Evolutionary conservation across 441 rosid species (phyloP), one percentile per base, ranked within the genome.

Genomic region (Arabidopsis lyrata): DNA sequence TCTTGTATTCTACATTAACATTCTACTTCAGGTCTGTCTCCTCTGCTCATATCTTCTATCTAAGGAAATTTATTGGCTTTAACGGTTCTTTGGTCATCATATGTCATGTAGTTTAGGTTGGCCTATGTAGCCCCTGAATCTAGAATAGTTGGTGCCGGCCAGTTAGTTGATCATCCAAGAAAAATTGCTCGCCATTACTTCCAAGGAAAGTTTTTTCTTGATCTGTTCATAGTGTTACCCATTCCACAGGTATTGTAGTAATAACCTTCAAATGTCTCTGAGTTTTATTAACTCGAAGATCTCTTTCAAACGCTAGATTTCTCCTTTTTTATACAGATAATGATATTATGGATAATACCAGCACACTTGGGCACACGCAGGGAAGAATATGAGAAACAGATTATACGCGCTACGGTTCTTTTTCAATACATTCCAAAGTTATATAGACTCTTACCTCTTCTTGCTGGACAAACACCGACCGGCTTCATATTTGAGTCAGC

Each of bases 401-500:
- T 87, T 24, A 67, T 92, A 78, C 86, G 90, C 0, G 73, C 68
- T 1, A 83, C 82, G 9, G 78, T 95, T 76, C 86, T 92, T 63
- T 34, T 83, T 66, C 97, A 95, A 68, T 88, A 92, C 61, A 42
- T 86, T 60, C 97, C 97, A 65, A 90, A 92, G 72, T 77, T 90
- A 63, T 88, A 74, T 72, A 88, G 95, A 70, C 81, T 95, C 70
- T 72, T 86, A 32, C 97, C 97, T 22, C 75, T 86, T 74, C 82
- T 95, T 76, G 86, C 86, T 65, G 97, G 99, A 7, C 92, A 83
- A 71, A 83, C 97, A 63, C 84, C 93, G 7, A 82, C 74, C 1
- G 92, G 95, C 32, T 87, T 90, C 75, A 81, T 92, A 58, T 92
- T 95, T 83, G 97, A 95, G 90, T 92, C 96, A 0, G 97, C 96